Conservation (phyloP, 2,329 filamentous ascomycete species). For the Colletotrichum aenigma region DNA sequence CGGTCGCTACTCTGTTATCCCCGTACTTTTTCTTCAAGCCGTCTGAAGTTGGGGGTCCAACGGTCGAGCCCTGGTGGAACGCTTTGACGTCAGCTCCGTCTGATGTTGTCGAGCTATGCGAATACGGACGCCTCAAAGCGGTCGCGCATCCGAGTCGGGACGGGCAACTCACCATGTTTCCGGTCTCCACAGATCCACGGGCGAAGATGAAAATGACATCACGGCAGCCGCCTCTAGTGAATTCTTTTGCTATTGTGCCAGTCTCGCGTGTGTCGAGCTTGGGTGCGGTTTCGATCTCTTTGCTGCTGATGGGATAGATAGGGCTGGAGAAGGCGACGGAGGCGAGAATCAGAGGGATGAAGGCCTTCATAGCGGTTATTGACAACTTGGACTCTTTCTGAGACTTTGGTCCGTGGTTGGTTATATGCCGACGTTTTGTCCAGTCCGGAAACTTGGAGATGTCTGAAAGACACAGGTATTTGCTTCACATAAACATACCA, state of each 20-base stretch:
- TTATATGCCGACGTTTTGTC: too few species aligned
- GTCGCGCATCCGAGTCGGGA: background rate
- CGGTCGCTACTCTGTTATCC: conserved; percentile 22
- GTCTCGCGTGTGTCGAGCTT: background rate
- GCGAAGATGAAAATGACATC: conserved; percentile 42
- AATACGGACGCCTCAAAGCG: conserved; percentile 25
- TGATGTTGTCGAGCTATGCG: background rate
- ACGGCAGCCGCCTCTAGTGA: background rate
- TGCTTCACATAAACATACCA: background rate
- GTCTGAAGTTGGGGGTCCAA: conserved; percentile 22
- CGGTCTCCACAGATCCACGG: conserved; percentile 39
- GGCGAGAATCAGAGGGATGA: background rate
- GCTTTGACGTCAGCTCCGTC: background rate
- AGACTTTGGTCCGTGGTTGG: background rate
- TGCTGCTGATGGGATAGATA: background rate
- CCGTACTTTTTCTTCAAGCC: conserved; percentile 20
- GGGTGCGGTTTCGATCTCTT: background rate
- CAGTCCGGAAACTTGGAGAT: background rate
- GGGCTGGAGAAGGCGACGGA: background rate
- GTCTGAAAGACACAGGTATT: background rate
- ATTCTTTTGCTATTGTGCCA: background rate
- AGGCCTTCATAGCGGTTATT: background rate
- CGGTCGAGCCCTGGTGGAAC: conserved; percentile 6
- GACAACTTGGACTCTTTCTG: background rate
- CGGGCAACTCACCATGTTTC: conserved; percentile 37